Percentiles rank a stretch among this genome's conserved stretches.
phyloP scores from a whole-genome alignment of 2,329 filamentous ascomycete species.

The Stachybotrys echinatus region DNA sequence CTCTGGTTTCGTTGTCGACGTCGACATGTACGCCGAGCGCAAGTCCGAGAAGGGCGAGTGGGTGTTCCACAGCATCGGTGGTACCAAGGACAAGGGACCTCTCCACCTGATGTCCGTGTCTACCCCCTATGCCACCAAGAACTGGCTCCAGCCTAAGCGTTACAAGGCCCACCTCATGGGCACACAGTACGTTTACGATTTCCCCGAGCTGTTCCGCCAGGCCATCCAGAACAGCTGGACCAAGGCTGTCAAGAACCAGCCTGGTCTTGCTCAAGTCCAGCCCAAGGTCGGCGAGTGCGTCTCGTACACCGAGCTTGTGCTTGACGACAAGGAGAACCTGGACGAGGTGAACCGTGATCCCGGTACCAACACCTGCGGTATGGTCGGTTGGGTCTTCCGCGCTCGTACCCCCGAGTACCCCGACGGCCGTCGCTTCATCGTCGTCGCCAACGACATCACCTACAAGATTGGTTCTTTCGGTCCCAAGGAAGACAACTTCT shows the following conservation, averaged over 20 bases:
- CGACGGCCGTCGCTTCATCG: slow-evolving; percentile 83
- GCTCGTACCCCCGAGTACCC: slow-evolving; percentile 96
- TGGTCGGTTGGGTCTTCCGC: slow-evolving; percentile 97
- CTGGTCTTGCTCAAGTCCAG: slow-evolving; percentile 71
- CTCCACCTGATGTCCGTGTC: slow-evolving; percentile 91
- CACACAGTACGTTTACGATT: slow-evolving; percentile 98
- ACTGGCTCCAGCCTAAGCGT: slow-evolving; percentile 96
- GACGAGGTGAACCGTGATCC: slow-evolving; percentile 92
- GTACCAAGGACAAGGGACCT: slow-evolving; percentile 88
- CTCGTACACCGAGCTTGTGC: slow-evolving; percentile 86
- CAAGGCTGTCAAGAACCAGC: slow-evolving; percentile 67
- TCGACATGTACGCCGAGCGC: slow-evolving; percentile 95
- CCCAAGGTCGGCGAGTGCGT: slow-evolving; percentile 86
- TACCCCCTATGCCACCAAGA: slow-evolving; percentile 95
- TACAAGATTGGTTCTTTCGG: slow-evolving; percentile 99
- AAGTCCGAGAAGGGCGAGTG: slow-evolving; percentile 98
- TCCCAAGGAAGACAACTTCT: slow-evolving; percentile 94
- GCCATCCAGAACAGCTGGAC: slow-evolving; percentile 94
- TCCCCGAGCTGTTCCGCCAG: slow-evolving; percentile 98
- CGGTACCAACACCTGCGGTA: slow-evolving; percentile 92
- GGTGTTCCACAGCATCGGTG: slow-evolving; percentile 97
- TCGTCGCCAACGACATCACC: slow-evolving; percentile 98
- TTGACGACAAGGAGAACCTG: slow-evolving; percentile 89
- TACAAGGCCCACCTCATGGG: slow-evolving; percentile 99
- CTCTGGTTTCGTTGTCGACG: slow-evolving; percentile 93